Evolutionary conservation across 495 filamentous ascomycete species (phyloP), one percentile per base, ranked within the genome.

Genomic region (Parachaetomium inaequale): DNA sequence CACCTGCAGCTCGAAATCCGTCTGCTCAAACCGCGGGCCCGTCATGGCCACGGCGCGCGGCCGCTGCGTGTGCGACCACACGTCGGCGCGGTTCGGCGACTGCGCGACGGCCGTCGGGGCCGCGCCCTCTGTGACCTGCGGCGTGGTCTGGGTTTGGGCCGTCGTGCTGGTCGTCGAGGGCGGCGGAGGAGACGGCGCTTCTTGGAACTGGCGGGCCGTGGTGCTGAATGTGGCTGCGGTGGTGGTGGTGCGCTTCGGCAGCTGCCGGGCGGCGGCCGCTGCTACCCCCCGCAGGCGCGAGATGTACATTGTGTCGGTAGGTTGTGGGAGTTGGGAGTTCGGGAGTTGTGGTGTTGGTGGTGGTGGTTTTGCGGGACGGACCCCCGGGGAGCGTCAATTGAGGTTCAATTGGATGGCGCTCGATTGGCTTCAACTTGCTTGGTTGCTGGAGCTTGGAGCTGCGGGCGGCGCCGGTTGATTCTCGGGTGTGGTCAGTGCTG

Each of bases 21-120:
- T 97, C 84, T 97, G 93, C 81, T 98, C 94, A 69, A 98, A 98
- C 64, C 94, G 81, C 64, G 94, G 94, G 36, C 94, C 94, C 17
- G 83, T 81, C 94, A 98, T 98, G 19, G 89, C 94, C 74, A 83
- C 72, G 52, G 81, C 81, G 62, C 93, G 81, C 17, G 90, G 88
- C 73, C 84, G 83, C 82, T 98, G 94, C 78, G 83, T 92, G 65
- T 84, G 74, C 40, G 89, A 88, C 94, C 94, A 98, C 59, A 89
- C 81, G 25, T 74, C 82, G 46, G 79, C 76, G 38, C 92, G 86
- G 80, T 98, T 98, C 23, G 94, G 94, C 25, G 94, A 91, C 79
- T 98, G 94, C 70, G 81, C 85, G 80, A 71, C 79, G 71, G 59
- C 80, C 75, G 75, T 90, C 86, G 50, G 75, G 12, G 38, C 55